phyloP scores from a whole-genome alignment of 1,139 yeast genomes.

The Yamadazyma songkhlaensis region DNA sequence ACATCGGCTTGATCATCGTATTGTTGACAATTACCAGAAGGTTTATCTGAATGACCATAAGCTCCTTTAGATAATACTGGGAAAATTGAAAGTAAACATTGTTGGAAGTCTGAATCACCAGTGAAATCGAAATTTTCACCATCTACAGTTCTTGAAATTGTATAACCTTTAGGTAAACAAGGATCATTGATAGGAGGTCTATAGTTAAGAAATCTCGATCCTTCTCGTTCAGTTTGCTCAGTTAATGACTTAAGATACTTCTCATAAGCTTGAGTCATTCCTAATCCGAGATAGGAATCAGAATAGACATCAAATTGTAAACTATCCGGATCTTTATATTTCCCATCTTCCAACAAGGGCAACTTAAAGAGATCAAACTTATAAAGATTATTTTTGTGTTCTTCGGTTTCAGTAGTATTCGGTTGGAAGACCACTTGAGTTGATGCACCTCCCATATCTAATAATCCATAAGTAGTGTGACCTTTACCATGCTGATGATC shows the following conservation, averaged over 20 bases:
- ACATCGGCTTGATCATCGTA: constrained; percentile 28
- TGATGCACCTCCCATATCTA: constrained; percentile 90
- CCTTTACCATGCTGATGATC: constrained; percentile 50
- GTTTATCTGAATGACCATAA: constrained; percentile 20
- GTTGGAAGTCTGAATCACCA: constrained; percentile 61
- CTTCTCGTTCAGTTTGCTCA: constrained; percentile 16
- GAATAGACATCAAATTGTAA: constrained; percentile 56
- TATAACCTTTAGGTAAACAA: constrained; percentile 54
- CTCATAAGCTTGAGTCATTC: constrained; percentile 66
- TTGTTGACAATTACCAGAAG: constrained; percentile 26
- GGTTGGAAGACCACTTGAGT: constrained; percentile 84
- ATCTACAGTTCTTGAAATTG: constrained; percentile 21
- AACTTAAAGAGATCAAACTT: constrained; percentile 46
- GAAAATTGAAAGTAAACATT: constrained; percentile 52
- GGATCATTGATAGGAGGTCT: constrained; percentile 49
- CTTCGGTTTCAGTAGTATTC: constrained; percentile 49
- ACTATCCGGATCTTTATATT: constrained; percentile 15
- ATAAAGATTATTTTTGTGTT: constrained; percentile 55
- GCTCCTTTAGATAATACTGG: constrained; percentile 47
- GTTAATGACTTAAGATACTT: constrained; percentile 43
- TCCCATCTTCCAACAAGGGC: constrained; percentile 14
- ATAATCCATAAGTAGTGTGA: constrained; percentile 65
- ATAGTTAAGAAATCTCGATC: constrained; percentile 15
- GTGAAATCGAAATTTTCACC: constrained; percentile 34
- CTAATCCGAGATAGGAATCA: constrained; percentile 74